Evolutionary conservation across 192 early-diverging fungal genomes (phyloP).

Genomic region (Coemansia sp.): DNA sequence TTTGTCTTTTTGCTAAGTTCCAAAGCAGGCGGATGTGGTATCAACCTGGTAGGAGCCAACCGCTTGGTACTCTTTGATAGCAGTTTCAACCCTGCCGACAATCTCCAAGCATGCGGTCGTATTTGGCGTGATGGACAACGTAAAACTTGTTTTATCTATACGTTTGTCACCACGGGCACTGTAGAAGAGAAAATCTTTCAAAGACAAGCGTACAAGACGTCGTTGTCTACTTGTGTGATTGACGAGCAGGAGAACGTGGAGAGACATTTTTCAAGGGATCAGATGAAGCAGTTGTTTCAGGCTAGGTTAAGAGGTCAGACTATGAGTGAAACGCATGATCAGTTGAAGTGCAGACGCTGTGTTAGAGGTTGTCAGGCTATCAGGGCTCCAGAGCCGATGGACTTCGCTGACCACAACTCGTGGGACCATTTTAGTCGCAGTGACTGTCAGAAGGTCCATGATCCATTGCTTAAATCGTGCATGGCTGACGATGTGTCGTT

Average conservation of each 20-base stretch:
- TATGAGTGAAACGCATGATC: constrained; percentile 91
- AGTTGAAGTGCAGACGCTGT: constrained; percentile 94
- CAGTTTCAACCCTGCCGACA: constrained; percentile 91
- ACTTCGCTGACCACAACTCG: constrained; percentile 76
- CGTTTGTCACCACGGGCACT: constrained; percentile 95
- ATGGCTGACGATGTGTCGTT: constrained; percentile 68
- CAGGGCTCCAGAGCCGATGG: constrained; percentile 63
- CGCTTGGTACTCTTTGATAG: constrained; percentile 93
- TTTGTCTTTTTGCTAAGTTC: constrained; percentile 96
- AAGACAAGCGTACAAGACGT: constrained; percentile 81
- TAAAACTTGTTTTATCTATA: constrained; percentile 93
- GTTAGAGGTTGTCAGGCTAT: constrained; percentile 78
- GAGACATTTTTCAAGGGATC: constrained; percentile 89
- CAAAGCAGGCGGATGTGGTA: constrained; percentile 98
- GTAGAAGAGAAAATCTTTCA: constrained; percentile 99
- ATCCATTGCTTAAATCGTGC: constrained; percentile 63
- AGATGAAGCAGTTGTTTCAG: constrained; percentile 87
- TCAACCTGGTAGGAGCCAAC: constrained; percentile 98
- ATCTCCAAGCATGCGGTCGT: constrained; percentile 88
- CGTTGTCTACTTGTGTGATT: constrained; percentile 89
- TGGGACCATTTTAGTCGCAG: constrained; percentile 73
- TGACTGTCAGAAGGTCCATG: constrained; percentile 61
- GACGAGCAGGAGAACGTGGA: constrained; percentile 92
- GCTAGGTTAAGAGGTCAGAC: constrained; percentile 62
- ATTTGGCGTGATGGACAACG: constrained; percentile 87